phyloP scores from a whole-genome alignment of 2,329 filamentous ascomycete genomes.

The Pestalotiopsis sp. region DNA sequence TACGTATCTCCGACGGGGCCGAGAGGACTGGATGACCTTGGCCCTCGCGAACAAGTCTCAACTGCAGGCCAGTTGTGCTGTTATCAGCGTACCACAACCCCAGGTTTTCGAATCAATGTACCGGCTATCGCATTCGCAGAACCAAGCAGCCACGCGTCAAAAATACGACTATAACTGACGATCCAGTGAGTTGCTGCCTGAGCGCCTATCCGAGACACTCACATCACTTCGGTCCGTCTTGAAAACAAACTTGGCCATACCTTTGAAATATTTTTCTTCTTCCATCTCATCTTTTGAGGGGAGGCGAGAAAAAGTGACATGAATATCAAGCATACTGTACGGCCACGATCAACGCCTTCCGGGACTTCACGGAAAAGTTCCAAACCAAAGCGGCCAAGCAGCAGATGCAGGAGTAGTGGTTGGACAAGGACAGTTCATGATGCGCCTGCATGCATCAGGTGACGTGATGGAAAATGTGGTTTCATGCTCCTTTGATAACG shows the following conservation, averaged over 20 bases:
- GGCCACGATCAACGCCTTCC: not conserved
- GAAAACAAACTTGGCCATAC: constrained; percentile 16
- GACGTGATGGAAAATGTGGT: not conserved
- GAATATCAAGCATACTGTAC: constrained; percentile 10
- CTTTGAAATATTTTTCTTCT: not conserved
- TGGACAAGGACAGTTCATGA: not conserved
- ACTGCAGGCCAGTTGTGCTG: constrained; percentile 22
- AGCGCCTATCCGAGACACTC: constrained; percentile 27
- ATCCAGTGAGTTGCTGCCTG: constrained; percentile 19
- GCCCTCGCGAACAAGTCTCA: not conserved
- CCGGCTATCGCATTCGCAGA: not conserved
- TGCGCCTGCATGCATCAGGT: not conserved
- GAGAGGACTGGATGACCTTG: not conserved
- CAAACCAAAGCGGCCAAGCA: not conserved
- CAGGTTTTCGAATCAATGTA: constrained; percentile 24
- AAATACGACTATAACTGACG: constrained; percentile 10
- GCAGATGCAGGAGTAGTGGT: not conserved
- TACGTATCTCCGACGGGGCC: not conserved
- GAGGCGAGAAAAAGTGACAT: not conserved
- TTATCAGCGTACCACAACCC: constrained; percentile 24
- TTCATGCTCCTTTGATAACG: not conserved
- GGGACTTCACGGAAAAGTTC: not conserved
- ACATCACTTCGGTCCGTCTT: constrained; percentile 29
- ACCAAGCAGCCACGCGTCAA: constrained; percentile 18
- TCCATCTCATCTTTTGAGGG: not conserved